Evolutionary conservation across 176 grass and related monocot species (phyloP).

Genomic region (Panicum miliaceum): DNA sequence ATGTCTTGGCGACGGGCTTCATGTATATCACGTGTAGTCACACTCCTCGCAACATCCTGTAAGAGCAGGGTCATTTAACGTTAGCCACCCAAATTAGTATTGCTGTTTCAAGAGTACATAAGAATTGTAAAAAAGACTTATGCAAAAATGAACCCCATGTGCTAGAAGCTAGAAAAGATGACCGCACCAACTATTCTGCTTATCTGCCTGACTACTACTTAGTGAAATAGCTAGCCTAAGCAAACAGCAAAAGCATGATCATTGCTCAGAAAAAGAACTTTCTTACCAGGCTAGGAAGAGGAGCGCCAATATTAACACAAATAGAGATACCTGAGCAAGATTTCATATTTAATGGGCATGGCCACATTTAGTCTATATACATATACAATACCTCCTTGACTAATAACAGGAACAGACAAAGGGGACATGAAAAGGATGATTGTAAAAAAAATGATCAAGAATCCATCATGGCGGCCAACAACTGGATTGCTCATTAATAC

Average conservation of each 20-base stretch:
- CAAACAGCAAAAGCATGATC: conserved; percentile 13
- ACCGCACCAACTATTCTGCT: not conserved
- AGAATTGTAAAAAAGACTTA: not conserved
- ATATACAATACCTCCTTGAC: not conserved
- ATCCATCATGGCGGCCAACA: not conserved
- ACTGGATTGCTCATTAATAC: conserved; percentile 19
- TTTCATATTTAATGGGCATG: conserved; percentile 13
- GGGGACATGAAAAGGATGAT: not conserved
- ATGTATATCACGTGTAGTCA: conserved; percentile 84
- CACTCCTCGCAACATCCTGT: conserved; percentile 93
- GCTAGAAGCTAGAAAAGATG: conserved; percentile 5
- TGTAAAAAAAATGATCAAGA: not conserved
- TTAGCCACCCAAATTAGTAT: conserved; percentile 25
- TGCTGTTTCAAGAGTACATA: conserved; percentile 9
- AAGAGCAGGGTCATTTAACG: conserved; percentile 12
- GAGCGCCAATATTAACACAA: conserved; percentile 3
- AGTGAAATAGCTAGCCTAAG: not conserved
- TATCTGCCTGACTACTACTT: not conserved
- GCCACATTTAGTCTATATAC: not conserved
- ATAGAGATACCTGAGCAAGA: not conserved
- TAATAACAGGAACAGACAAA: not conserved
- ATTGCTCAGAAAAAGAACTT: not conserved
- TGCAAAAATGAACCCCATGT: not conserved
- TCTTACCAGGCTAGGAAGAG: not conserved
- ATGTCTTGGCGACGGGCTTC: conserved; percentile 91